Percentiles rank a stretch among this genome's conserved stretches.
Conservation (phyloP, 2,329 filamentous ascomycete genomes). For the Verticillium isaacii region DNA sequence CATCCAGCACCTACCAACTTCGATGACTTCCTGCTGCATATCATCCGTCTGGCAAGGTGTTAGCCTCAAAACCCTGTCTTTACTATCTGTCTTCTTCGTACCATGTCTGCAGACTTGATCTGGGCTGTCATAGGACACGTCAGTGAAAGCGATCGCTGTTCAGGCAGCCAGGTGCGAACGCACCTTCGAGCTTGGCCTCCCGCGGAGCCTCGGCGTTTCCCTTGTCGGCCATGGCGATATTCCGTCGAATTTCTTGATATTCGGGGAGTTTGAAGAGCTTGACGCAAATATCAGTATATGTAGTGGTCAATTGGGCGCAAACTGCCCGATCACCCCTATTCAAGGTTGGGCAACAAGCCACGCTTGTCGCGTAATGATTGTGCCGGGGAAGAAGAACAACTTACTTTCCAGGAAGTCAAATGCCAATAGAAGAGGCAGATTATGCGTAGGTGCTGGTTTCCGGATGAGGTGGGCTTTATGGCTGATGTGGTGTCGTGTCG, state of each 20-base stretch:
- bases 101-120: constrained; percentile 98
- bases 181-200: constrained; percentile 75
- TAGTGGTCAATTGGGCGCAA: neutral
- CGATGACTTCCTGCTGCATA: constrained; percentile 93
- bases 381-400: neutral
- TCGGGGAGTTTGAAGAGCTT: neutral
- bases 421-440: neutral
- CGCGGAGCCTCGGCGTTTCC: constrained; percentile 38
- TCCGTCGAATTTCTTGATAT: neutral
- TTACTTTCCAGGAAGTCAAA: neutral
- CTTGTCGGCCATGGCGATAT: constrained; percentile 30
- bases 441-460: neutral
- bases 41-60: constrained; percentile 70
- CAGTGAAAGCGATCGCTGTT: neutral
- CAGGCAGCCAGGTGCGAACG: constrained; percentile 12
- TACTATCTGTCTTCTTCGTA: constrained; percentile 32
- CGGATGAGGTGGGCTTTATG: neutral
- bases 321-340: neutral
- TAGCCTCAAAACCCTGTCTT: constrained; percentile 15
- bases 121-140: constrained; percentile 57
- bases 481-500: neutral
- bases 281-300: neutral
- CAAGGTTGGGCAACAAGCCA: neutral
- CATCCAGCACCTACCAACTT: constrained; percentile 70
- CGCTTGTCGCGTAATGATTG: neutral